Evolutionary conservation across 108 stramenopile genomes (phyloP).

Genomic region (Aurantiochytrium sp.): DNA sequence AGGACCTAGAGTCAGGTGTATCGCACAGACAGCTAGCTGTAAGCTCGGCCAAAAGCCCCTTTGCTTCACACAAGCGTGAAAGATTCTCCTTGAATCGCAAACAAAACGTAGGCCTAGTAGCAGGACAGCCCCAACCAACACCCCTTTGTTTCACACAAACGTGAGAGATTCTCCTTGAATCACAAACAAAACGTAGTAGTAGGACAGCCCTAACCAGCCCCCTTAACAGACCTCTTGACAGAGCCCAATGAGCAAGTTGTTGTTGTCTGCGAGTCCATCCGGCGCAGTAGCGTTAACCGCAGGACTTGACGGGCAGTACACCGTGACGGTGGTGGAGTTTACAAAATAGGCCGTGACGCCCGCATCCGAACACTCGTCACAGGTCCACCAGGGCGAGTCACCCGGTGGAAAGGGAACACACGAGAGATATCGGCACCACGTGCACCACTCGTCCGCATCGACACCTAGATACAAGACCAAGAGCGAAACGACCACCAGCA

Average conservation of each 20-base stretch:
- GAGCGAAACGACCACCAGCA: background rate
- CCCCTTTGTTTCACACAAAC: too few species aligned
- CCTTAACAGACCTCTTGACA: background rate
- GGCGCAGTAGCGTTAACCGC: background rate
- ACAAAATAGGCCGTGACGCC: background rate
- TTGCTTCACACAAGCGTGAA: too few species aligned
- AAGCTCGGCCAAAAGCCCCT: too few species aligned
- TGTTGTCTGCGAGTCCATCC: background rate
- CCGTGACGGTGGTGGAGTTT: background rate
- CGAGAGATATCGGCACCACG: conserved; percentile 7
- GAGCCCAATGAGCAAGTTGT: background rate
- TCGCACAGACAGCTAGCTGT: too few species aligned
- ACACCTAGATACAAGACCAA: background rate
- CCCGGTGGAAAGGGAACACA: background rate
- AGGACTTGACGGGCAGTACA: background rate
- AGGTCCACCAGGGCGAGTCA: background rate
- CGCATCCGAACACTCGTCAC: background rate
- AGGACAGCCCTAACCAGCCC: too few species aligned
- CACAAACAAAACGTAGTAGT: too few species aligned
- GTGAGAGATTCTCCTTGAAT: too few species aligned
- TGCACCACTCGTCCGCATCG: background rate
- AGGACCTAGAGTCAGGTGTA: too few species aligned
- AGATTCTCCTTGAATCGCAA: too few species aligned
- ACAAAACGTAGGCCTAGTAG: too few species aligned
- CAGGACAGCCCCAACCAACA: too few species aligned